Percentiles rank a stretch among this genome's conserved stretches.
These are phyloP conservation scores for Aspergillus proliferans DNA, from an alignment of 2,329 filamentous ascomycete species.

Conservation along the genomic window DNA sequence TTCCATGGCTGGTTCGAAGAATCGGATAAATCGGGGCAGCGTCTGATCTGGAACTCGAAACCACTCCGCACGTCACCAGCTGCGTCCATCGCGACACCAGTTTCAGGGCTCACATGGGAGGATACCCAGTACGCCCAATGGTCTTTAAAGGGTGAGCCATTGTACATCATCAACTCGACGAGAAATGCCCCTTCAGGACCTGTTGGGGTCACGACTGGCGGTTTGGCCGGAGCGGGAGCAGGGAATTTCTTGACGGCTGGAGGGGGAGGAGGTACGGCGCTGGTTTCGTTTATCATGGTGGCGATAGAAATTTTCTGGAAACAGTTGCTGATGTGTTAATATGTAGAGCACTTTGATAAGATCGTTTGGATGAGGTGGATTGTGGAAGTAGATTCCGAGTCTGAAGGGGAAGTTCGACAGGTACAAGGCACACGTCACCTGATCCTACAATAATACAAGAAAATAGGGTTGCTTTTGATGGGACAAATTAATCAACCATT, in stretches of 20 bases:
- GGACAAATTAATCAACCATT: no score
- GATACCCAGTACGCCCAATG: constrained; percentile 32
- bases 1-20: constrained; percentile 10
- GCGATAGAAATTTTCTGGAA: no score
- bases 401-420: no score
- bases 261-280: neutral
- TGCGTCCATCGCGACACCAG: constrained; percentile 27
- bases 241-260: neutral
- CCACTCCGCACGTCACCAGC: constrained; percentile 27
- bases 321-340: no score
- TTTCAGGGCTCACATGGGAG: constrained; percentile 8
- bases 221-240: neutral
- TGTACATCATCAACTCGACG: constrained; percentile 27
- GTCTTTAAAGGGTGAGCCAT: constrained; percentile 30
- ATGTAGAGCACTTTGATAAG: no score
- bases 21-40: constrained; percentile 15
- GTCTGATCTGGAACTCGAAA: constrained; percentile 27
- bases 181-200: constrained; percentile 14
- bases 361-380: no score
- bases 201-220: neutral
- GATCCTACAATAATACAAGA: no score
- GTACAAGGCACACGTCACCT: no score
- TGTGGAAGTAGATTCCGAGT: no score
- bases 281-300: no score
- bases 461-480: no score